Evolutionary conservation across 768 basidiomycete species (phyloP).

Genomic region (Amanita fuliginea): DNA sequence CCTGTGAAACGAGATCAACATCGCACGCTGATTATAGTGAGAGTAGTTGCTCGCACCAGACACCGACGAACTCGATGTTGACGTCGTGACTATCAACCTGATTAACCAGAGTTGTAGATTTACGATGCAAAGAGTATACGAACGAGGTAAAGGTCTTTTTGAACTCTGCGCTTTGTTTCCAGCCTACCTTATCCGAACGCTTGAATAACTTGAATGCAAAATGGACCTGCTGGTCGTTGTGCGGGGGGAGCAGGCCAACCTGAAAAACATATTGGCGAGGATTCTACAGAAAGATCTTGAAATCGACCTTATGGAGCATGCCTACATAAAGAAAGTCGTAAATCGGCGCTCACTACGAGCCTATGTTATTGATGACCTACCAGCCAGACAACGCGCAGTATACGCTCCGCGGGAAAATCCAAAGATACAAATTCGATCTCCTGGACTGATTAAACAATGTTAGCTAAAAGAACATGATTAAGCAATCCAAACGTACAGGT

Average conservation of each 20-base stretch:
- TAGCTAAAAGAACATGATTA: not conserved
- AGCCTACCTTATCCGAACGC: not conserved
- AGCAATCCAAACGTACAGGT: not conserved
- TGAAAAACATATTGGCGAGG: too few species aligned
- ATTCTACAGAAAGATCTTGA: too few species aligned
- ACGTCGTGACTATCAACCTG: slow-evolving; percentile 10
- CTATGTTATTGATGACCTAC: not conserved
- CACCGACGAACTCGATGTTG: slow-evolving; percentile 7
- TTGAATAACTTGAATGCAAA: slow-evolving; percentile 25
- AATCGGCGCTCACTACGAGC: not conserved
- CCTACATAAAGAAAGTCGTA: slow-evolving; percentile 25
- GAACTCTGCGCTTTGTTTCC: slow-evolving; percentile 22
- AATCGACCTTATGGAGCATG: slow-evolving; percentile 36
- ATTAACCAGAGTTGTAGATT: too few species aligned
- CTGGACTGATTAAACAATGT: not conserved
- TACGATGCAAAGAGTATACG: too few species aligned
- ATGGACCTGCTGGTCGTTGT: slow-evolving; percentile 44
- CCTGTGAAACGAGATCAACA: not conserved
- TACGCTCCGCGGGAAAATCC: slow-evolving; percentile 63
- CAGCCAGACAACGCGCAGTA: slow-evolving; percentile 33
- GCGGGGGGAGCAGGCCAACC: slow-evolving; percentile 29
- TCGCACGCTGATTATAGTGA: not conserved
- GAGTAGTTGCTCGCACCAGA: slow-evolving; percentile 3
- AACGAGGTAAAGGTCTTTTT: slow-evolving; percentile 40
- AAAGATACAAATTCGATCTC: slow-evolving; percentile 1